These are phyloP conservation scores for Pyrenophora seminiperda DNA, from an alignment of 2,329 filamentous ascomycete species.

Conservation along the genomic window DNA sequence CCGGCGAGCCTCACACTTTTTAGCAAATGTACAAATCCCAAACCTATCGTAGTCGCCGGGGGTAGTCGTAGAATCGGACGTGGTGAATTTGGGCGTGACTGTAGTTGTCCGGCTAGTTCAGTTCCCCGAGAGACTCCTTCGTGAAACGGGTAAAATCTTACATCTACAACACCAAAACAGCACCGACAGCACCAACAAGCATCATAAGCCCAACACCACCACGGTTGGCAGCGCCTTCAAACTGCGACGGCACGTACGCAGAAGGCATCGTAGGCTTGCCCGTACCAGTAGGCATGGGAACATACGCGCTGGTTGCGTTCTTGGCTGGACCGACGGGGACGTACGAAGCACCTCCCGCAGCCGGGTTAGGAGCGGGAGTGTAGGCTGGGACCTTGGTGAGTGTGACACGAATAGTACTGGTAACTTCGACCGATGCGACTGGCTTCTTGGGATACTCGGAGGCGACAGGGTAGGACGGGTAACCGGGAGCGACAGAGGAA, in stretches of 20 bases:
- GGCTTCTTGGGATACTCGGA: constrained; percentile 24
- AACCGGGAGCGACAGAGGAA: not conserved
- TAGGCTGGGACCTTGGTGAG: constrained; percentile 30
- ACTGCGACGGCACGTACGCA: constrained; percentile 20
- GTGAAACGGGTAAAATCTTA: not conserved
- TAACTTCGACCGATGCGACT: constrained; percentile 6
- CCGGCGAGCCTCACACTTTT: too few relatives aligned
- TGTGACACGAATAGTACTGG: constrained; percentile 22
- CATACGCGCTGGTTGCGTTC: constrained; percentile 19
- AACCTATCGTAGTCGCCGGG: too few relatives aligned
- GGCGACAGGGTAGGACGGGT: constrained; percentile 4
- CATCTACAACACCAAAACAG: constrained; percentile 29
- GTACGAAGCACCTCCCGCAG: constrained; percentile 13
- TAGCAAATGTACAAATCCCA: too few relatives aligned
- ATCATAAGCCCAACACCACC: constrained; percentile 28
- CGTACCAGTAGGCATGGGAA: constrained; percentile 19
- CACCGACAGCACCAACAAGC: constrained; percentile 25
- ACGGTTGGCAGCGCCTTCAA: constrained; percentile 35
- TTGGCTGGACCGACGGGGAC: constrained; percentile 7
- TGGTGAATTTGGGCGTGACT: too few relatives aligned
- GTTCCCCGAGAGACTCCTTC: too few relatives aligned
- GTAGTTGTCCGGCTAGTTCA: too few relatives aligned
- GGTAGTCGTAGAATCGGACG: too few relatives aligned
- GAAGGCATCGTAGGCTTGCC: constrained; percentile 21
- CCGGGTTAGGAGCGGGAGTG: constrained; percentile 16